Evolutionary conservation across 768 basidiomycete species (phyloP), one percentile per base, ranked within the genome.

Genomic region (Boletus reticulatus): DNA sequence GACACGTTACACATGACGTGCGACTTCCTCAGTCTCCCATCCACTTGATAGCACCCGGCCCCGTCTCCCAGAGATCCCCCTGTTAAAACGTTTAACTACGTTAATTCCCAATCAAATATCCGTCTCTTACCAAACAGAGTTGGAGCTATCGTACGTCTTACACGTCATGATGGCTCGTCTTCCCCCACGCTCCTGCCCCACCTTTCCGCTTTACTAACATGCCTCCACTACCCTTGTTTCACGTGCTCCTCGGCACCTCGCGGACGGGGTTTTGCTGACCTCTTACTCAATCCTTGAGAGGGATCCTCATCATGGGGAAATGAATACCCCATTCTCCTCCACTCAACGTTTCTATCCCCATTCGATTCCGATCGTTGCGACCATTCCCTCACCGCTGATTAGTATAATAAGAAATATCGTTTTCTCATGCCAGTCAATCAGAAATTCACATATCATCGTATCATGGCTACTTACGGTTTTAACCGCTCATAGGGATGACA

Each of bases 11-110:
- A 29, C 52, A 43, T 55, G 46, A 49, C 48, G 37, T 47, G 20
- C 36, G 14, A 6, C 24, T 32, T 39, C 43, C 43, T 31, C 46
- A 38, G 29, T 37, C 43, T 20, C 37, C 37, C 48, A 38, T 44
- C 48, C 27, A 14, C 44, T 29, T 50, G 50, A 52, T 38, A 17
- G 31, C 31, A 6, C 32, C 58, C 59, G 58, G 59, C 17, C 55
- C 66, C 62, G 60, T 58, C 48, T 37, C 27, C 41, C 34, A 67
- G 56, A 53, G 58, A 65, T 60, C 60, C 27, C 29, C 41, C 53
- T 67, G 62, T 50, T 49, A 61, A 70, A 68, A 69, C 61, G 70
- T 60, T 55, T 70, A 68, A 69, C 62, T 56, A 71, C 55, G 59
- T 53, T 72, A 69, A 71, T 65, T 69, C 53, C 22, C 57, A 65